phyloP scores from a whole-genome alignment of 192 early-diverging fungal species.

The Linnemannia exigua region DNA sequence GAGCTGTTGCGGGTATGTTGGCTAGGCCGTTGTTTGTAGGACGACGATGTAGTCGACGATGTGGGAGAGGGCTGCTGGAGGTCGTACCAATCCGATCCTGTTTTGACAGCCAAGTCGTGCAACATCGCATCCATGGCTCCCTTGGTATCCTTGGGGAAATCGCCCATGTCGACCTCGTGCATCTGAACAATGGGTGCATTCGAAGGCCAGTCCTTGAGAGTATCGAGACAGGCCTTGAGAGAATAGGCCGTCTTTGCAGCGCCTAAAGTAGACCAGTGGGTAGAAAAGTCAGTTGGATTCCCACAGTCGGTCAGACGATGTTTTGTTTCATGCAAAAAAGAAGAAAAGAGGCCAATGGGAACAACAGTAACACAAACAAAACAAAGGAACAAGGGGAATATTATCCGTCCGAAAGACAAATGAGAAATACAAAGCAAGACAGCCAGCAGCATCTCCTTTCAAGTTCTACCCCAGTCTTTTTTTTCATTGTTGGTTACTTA shows the following conservation, averaged over 20 bases:
- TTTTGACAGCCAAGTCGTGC: slow-evolving; percentile 35
- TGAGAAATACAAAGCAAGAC: not conserved
- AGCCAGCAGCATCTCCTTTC: not conserved
- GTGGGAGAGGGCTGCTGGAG: slow-evolving; percentile 26
- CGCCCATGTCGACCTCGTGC: slow-evolving; percentile 36
- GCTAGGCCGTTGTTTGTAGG: not conserved
- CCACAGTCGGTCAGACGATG: not conserved
- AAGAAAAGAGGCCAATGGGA: not conserved
- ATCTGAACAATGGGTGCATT: slow-evolving; percentile 34
- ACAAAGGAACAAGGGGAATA: not conserved
- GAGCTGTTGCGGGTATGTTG: slow-evolving; percentile 25
- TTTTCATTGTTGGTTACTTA: not conserved
- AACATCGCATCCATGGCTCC: slow-evolving; percentile 51
- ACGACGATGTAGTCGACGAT: not conserved
- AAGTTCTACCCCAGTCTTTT: not conserved
- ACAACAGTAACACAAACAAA: not conserved
- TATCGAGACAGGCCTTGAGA: slow-evolving; percentile 51
- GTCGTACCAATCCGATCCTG: slow-evolving; percentile 47
- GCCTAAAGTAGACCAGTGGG: slow-evolving; percentile 11
- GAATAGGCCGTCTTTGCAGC: slow-evolving; percentile 43
- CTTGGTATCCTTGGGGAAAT: slow-evolving; percentile 53
- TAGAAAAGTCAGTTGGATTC: not conserved
- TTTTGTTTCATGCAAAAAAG: not conserved
- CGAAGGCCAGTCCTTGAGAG: slow-evolving; percentile 28
- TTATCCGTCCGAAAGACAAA: not conserved